Evolutionary conservation across 352 stramenopile genomes (phyloP).

Genomic region (Phytophthora ohioensis): DNA sequence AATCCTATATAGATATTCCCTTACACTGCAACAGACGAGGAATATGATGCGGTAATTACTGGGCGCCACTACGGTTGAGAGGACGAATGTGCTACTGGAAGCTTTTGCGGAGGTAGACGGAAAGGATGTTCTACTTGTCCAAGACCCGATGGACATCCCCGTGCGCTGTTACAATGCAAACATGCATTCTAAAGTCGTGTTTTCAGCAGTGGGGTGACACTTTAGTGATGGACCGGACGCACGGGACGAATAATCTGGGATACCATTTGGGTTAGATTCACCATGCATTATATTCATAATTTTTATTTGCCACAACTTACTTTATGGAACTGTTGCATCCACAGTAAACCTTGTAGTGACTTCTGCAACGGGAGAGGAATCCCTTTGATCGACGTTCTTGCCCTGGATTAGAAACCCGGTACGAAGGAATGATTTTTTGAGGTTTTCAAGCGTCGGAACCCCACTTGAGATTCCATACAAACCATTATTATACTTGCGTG

Average conservation of each 20-base stretch:
- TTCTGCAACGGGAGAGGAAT: conserved; percentile 22
- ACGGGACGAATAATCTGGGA: background rate
- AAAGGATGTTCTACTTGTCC: background rate
- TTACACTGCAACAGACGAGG: conserved; percentile 15
- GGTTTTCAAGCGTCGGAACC: conserved; percentile 13
- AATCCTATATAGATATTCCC: conserved; percentile 4
- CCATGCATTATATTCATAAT: conserved; percentile 2
- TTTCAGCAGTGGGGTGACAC: too few relatives aligned
- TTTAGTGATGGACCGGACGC: background rate
- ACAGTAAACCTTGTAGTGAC: conserved; percentile 28
- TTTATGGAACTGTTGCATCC: background rate
- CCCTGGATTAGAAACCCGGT: conserved; percentile 20
- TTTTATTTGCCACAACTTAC: background rate
- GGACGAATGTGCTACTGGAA: background rate
- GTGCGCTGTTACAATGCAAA: too few relatives aligned
- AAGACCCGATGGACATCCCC: background rate
- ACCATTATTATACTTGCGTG: conserved; percentile 3
- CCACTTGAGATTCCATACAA: background rate
- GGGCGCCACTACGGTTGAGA: background rate
- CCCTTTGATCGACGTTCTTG: conserved; percentile 30
- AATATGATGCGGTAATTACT: conserved; percentile 15
- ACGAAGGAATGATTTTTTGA: conserved; percentile 17
- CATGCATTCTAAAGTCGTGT: too few relatives aligned
- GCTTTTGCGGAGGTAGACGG: conserved; percentile 14
- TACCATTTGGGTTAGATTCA: conserved; percentile 18